These are phyloP conservation scores for Entomortierella chlamydospora DNA, from an alignment of 192 early-diverging fungal genomes.

Conservation along the genomic window DNA sequence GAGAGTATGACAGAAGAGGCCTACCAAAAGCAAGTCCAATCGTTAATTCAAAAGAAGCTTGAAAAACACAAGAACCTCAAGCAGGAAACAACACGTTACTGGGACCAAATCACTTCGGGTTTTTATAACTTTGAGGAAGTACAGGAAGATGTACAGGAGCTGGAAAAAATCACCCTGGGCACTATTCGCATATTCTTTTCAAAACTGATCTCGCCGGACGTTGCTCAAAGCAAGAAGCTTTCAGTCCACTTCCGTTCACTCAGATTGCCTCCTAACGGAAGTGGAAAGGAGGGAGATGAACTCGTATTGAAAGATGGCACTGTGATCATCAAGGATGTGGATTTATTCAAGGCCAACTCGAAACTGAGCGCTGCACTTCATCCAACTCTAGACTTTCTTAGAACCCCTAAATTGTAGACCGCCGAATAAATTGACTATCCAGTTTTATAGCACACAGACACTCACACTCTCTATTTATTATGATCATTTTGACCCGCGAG, in stretches of 20 bases:
- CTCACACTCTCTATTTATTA: background rate
- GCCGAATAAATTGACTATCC: background rate
- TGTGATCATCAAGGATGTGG: constrained; percentile 53
- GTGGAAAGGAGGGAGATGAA: constrained; percentile 3
- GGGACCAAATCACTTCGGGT: constrained; percentile 72
- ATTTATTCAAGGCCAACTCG: constrained; percentile 59
- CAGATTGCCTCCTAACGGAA: constrained; percentile 5
- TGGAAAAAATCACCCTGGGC: constrained; percentile 27
- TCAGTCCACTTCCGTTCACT: constrained; percentile 61
- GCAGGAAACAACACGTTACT: constrained; percentile 75
- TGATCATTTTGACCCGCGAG: constrained; percentile 7
- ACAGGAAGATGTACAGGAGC: constrained; percentile 12
- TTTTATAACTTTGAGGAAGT: constrained; percentile 82
- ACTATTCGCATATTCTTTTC: constrained; percentile 18
- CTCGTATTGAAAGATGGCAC: constrained; percentile 46
- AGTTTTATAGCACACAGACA: too few relatives aligned
- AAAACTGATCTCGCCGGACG: constrained; percentile 9
- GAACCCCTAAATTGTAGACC: constrained; percentile 11
- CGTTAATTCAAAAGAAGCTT: constrained; percentile 69
- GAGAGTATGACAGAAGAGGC: constrained; percentile 71
- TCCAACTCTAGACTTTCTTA: constrained; percentile 41
- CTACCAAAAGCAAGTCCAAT: constrained; percentile 73
- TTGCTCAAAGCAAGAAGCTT: constrained; percentile 20
- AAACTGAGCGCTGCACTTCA: constrained; percentile 54
- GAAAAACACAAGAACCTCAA: constrained; percentile 84